Evolutionary conservation across 257 asterid species (phyloP).

Genomic region (Solanum ossicruentum): DNA sequence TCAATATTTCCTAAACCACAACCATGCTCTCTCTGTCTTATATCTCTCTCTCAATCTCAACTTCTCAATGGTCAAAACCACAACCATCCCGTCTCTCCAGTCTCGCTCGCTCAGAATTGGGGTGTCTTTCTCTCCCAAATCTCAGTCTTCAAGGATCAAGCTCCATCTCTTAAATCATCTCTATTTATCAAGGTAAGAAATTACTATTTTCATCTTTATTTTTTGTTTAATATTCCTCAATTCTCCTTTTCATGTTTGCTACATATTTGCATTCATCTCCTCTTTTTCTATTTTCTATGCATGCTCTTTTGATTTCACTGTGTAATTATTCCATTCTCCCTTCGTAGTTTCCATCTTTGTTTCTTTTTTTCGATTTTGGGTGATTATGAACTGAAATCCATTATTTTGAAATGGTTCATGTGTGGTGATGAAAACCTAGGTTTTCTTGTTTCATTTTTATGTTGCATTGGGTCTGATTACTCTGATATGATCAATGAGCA

Average conservation of each 20-base stretch:
- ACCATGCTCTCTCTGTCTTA: not conserved
- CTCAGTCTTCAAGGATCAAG: not conserved
- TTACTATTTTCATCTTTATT: not conserved
- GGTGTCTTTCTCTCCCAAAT: not conserved
- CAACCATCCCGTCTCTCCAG: not conserved
- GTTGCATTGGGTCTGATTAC: not conserved
- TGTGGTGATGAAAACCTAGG: not conserved
- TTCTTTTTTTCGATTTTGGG: not conserved
- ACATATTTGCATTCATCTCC: not conserved
- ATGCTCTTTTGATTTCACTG: not conserved
- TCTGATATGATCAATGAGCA: not conserved
- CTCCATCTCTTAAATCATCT: not conserved
- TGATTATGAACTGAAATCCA: not conserved
- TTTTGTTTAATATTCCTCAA: too few species aligned
- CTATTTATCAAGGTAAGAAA: not conserved
- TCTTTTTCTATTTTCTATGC: not conserved
- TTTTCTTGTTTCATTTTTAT: not conserved
- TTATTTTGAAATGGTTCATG: not conserved
- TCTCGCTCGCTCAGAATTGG: not conserved
- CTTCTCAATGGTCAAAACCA: not conserved
- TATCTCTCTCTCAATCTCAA: not conserved
- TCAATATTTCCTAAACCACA: not conserved
- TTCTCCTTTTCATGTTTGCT: not conserved
- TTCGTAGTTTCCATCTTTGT: not conserved
- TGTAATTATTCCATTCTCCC: not conserved